phyloP scores from a whole-genome alignment of 2,329 filamentous ascomycete species.

The Penicillium sp. region DNA sequence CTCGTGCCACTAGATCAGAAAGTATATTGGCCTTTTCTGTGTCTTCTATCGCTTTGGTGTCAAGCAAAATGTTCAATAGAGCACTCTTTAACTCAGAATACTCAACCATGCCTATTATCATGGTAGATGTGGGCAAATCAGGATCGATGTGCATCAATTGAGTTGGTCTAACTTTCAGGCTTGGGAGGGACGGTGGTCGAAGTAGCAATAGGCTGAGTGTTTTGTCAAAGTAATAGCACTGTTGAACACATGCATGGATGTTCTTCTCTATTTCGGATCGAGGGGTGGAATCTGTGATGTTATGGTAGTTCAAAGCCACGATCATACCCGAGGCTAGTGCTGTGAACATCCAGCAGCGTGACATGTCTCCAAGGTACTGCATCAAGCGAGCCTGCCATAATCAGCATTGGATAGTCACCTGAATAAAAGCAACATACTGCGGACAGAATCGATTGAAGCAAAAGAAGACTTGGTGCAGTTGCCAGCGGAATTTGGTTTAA shows the following conservation, averaged over 20 bases:
- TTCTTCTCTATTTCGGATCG: constrained; percentile 20
- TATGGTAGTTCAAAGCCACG: constrained; percentile 26
- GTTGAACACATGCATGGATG: constrained; percentile 22
- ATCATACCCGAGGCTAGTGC: constrained; percentile 19
- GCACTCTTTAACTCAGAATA: constrained; percentile 17
- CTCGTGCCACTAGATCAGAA: constrained; percentile 20
- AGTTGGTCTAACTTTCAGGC: constrained; percentile 21
- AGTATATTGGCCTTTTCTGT: constrained; percentile 20
- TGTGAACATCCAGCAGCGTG: constrained; percentile 26
- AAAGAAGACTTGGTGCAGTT: constrained; percentile 20
- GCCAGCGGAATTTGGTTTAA: constrained; percentile 21
- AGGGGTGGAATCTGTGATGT: constrained; percentile 19
- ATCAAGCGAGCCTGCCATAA: constrained; percentile 19
- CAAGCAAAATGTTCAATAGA: constrained; percentile 17
- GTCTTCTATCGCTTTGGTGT: constrained; percentile 16
- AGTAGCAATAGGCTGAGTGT: constrained; percentile 25
- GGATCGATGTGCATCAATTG: constrained; percentile 22
- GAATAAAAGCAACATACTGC: constrained; percentile 6
- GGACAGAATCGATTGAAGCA: constrained; percentile 25
- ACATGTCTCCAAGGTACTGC: constrained; percentile 24
- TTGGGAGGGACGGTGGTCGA: constrained; percentile 22
- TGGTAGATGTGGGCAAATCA: constrained; percentile 18
- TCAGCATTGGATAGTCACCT: not conserved
- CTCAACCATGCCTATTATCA: constrained; percentile 21
- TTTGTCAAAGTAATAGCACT: constrained; percentile 27